Base-by-base conservation (phyloP, 371 early-diverging fungal genomes). In the Enterocytospora artemiae region DNA sequence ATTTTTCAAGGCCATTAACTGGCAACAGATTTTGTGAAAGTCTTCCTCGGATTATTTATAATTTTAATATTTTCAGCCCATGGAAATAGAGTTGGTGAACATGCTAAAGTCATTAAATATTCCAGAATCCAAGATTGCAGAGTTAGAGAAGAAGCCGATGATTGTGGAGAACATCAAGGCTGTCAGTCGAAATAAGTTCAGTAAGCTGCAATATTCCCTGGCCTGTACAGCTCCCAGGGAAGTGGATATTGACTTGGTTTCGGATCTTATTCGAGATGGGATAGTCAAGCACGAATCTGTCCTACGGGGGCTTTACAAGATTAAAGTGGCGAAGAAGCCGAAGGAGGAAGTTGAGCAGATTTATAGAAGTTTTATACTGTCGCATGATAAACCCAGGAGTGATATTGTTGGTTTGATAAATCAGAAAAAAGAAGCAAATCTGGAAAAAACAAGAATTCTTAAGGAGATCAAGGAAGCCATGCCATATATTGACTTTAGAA, bases 171-270 rank as follows among this genome's bases (percentile, higher is more conserved):
- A 73, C 28, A 24, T 73, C 32, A 61, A 67, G 34, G 36, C 14
- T 9, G 41, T 73, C 7, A 32, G 43, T 27, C 44, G 30, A 9
- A 36, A 43, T 37, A 41, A 41, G 1, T 34, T 65, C 2, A 66
- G 54, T 20, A 70, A 70, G 28, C n/a, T 73, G 27, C 39, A 62
- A 14, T 73, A 70, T 64, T 34, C 58, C 0, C 54, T 73, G 1
- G 65, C 67, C 9, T 67, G 67, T 39, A 66, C 63, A 32, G 67
- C 67, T 0, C 55, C 67, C 22, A 63, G 59, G 36, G 51, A 65
- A 48, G 46, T 50, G 0, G 63, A 73, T 59, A 0, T 73, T 9
- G 25, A 12, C 1, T 2, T 39, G 33, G 49, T 73, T 22, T 56
- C 46, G 0, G 32, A 49, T 45, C 33, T 61, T 7, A 57, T 73